These are phyloP conservation scores for Paecilomyces dactylethromorphus DNA, from an alignment of 2,329 filamentous ascomycete genomes.

Conservation along the genomic window DNA sequence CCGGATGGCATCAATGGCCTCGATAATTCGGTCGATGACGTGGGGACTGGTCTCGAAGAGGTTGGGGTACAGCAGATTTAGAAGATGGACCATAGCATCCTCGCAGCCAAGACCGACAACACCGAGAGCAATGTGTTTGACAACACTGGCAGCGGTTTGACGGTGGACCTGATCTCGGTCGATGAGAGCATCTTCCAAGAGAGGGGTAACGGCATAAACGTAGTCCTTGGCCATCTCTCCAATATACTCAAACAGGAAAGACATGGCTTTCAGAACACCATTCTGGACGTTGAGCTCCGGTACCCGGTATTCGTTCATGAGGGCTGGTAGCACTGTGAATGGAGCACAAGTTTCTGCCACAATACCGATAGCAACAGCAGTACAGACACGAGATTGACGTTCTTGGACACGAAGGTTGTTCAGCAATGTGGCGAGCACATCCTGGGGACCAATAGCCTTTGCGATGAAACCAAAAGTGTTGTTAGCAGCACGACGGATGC, in stretches of 20 bases:
- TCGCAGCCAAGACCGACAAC: constrained; percentile 97
- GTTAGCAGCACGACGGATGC: constrained; percentile 94
- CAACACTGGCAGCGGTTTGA: constrained; percentile 90
- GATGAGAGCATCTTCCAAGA: constrained; percentile 94
- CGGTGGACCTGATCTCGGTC: constrained; percentile 97
- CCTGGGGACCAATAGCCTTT: constrained; percentile 96
- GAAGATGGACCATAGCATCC: constrained; percentile 95
- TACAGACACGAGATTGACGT: constrained; percentile 96
- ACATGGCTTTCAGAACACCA: constrained; percentile 92
- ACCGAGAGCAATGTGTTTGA: constrained; percentile 95
- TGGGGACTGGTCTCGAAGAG: constrained; percentile 96
- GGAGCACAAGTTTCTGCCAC: constrained; percentile 97
- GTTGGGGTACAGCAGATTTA: constrained; percentile 94
- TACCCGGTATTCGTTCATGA: constrained; percentile 99
- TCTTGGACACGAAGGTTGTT: constrained; percentile 97
- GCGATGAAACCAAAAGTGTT: constrained; percentile 99
- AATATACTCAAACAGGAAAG: constrained; percentile 98
- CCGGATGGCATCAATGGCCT: constrained; percentile 92
- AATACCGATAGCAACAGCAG: constrained; percentile 95
- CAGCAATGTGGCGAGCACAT: constrained; percentile 88
- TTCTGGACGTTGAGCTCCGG: constrained; percentile 98
- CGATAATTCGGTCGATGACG: constrained; percentile 96
- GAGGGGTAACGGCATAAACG: constrained; percentile 92
- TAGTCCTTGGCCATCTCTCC: constrained; percentile 99
- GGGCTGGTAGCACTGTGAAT: constrained; percentile 93